Base-by-base conservation (phyloP, 495 filamentous ascomycete genomes). In the Podospora anserina region DNA sequence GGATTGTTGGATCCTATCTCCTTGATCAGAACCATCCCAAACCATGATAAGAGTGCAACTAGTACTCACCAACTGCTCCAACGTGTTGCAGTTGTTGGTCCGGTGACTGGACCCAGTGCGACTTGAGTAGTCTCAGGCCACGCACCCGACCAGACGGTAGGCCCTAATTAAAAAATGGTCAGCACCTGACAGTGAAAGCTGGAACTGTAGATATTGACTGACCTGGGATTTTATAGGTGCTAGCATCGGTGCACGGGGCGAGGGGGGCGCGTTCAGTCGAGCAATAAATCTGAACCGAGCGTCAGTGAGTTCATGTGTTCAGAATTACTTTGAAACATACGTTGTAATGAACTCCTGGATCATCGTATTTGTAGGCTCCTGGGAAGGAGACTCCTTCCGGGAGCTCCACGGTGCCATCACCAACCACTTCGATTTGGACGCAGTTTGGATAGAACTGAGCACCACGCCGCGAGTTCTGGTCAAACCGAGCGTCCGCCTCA, bases 391-490 rank as follows among this genome's bases (percentile, higher is more conserved):
- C 74, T 6, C 75, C 75, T 5, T 63, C 63, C 2, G 78, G 76
- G 11, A 80, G 70, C 62, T 69, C 67, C 13, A 79, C 73, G 2
- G 72, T 71, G n/a, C 79, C 79, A 44, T 74, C 72, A 11, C 77
- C 78, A 7, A 69, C 72, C 23, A 83, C 78, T 65, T 81, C 76
- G 66, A 84, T 69, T 68, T 84, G 82, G 6, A 82, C 74, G 63
- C 82, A 83, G 68, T 79, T 78, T 44, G 78, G 77, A 61, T 83
- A 83, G 73, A 83, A 79, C 74, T 84, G 81, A 11, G 79, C 80
- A 30, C 81, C 82, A n/a, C 79, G 72, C 23, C 65, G 56, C 11
- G 73, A 71, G 64, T 76, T 75, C 63, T 69, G 66, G 30, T 71
- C 68, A 65, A 72, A 78, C 11, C 68, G 65, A n/a, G 73, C 75